Base-by-base conservation (phyloP, 73 alveolate genomes). In the Tetrahymena elliotti region DNA sequence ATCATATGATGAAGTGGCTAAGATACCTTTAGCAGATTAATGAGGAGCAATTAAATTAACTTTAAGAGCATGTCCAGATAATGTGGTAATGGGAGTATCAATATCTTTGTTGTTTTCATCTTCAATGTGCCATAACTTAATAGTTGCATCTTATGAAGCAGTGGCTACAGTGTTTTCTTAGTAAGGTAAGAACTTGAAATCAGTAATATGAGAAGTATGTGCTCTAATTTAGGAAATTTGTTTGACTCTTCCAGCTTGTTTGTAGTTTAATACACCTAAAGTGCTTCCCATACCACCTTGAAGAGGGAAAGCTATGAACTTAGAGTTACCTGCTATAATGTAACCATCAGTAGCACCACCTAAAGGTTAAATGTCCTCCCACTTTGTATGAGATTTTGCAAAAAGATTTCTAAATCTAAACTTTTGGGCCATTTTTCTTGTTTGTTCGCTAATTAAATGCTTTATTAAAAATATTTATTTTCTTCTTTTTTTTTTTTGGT, bases 171-270 rank as follows among this genome's bases (percentile, higher is more conserved):
- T 94, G 94, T 97, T 97, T 33, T 98, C 98, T 84, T 97, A 95
- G 95, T 98, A 99, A 3, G 99, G 99, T 94, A 98, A 96, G 97
- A 98, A 99, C 92, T 99, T 99, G 92, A 98, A 96, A 98, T 99
- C 99, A 27, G 88, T 68, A 68, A 68, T 68, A 36, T 68, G 88
- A 31, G 88, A 68, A 68, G 88, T 24, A 31, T 68, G 88, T 35
- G 88, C 88, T n/a, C 88, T 68, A 68, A 68, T 68, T 68, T 68
- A 68, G 33, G 88, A 68, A 27, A 68, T 31, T 68, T 68, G 88
- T 68, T 68, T 68, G 36, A 68, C 88, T 68, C 88, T 68, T 68
- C 88, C 88, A 27, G 88, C 24, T 68, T 68, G 36, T 36, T 68
- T 68, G 20, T 68, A 68, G 36, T 16, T 68, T 68, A 68, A 68